Percentiles rank a stretch among this genome's conserved stretches.
Conservation (phyloP, 1,284 basidiomycete species). For the Meira nashicola region DNA sequence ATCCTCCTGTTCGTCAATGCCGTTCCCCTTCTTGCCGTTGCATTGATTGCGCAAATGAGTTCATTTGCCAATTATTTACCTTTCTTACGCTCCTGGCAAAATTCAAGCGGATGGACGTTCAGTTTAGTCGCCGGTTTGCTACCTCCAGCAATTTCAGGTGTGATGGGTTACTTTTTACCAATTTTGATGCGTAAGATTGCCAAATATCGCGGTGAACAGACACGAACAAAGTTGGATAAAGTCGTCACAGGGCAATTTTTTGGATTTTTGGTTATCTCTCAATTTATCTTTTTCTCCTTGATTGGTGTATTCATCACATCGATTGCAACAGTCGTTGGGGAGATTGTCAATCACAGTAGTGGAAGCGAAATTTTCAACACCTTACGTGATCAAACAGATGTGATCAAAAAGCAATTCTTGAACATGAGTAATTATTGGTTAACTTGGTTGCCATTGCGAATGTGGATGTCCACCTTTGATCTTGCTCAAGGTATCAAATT, state of each 20-base stretch:
- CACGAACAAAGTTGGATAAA: constrained; percentile 35
- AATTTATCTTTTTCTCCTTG: constrained; percentile 50
- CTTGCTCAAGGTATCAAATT: constrained; percentile 91
- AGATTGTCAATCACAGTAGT: constrained; percentile 28
- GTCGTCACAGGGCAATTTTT: constrained; percentile 44
- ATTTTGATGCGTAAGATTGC: constrained; percentile 44
- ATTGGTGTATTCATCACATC: constrained; percentile 46
- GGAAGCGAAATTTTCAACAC: constrained; percentile 24
- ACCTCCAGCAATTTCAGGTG: constrained; percentile 44
- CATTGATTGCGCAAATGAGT: constrained; percentile 45
- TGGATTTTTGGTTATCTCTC: constrained; percentile 45
- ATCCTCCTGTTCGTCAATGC: constrained; percentile 46
- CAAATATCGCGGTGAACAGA: constrained; percentile 47
- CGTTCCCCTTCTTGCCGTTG: constrained; percentile 40
- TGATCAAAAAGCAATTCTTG: constrained; percentile 43
- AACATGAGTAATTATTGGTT: constrained; percentile 50
- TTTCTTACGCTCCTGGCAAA: constrained; percentile 37
- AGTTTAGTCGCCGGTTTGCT: constrained; percentile 40
- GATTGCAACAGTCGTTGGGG: constrained; percentile 25
- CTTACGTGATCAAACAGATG: constrained; percentile 25
- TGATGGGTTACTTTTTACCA: constrained; percentile 42
- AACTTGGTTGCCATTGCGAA: constrained; percentile 63
- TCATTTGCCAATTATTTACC: constrained; percentile 29
- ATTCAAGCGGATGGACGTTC: constrained; percentile 32
- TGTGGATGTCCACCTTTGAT: constrained; percentile 89